Base-by-base conservation (phyloP, 352 stramenopile genomes). In the Phytophthora pluvialis region DNA sequence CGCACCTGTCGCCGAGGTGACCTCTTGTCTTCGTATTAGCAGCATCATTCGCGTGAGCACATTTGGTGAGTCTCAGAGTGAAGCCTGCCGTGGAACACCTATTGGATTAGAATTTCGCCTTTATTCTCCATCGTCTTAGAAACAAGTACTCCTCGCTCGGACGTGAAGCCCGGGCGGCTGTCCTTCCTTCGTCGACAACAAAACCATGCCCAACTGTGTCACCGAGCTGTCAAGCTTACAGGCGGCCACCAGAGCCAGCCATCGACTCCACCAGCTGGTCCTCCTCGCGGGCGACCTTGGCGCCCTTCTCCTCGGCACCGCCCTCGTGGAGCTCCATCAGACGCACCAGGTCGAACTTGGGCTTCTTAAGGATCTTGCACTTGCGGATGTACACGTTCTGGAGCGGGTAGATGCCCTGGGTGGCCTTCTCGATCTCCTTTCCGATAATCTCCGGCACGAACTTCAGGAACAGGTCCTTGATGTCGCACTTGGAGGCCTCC, bases 311-410 rank as follows among this genome's bases (percentile, higher is more conserved):
- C 61, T 98, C 93, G 59, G 83, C 87, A 57, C 88, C 89, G 42
- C 97, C 94, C 48, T 98, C 97, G 88, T 99, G 98, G 77, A 99
- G 97, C 79, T 99, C 98, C 98, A 99, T 99, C 47, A 99, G 86
- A 77, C 98, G 98, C 56, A 97, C 97, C 39, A 99, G 80, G 91
- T 99, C 98, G 77, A 99, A 99, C 91, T 99, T 99, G 52, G 98
- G 98, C 91, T 99, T 99, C 94, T 99, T 99, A 36, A 99, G 89
- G 49, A 99, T 97, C 96, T 99, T 99, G 64, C 98, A 98, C 95
- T 99, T 99, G 69, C 98, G 96, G 78, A 99, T 98, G 92, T 97
- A 99, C 59, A 98, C 94, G 81, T 99, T 98, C 87, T 99, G 98
- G 63, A 99, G 89, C 51, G 98, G 98, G 93, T 99, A 99, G 83